Base-by-base conservation (phyloP, 2,329 filamentous ascomycete species). In the Microdochium nivale region DNA sequence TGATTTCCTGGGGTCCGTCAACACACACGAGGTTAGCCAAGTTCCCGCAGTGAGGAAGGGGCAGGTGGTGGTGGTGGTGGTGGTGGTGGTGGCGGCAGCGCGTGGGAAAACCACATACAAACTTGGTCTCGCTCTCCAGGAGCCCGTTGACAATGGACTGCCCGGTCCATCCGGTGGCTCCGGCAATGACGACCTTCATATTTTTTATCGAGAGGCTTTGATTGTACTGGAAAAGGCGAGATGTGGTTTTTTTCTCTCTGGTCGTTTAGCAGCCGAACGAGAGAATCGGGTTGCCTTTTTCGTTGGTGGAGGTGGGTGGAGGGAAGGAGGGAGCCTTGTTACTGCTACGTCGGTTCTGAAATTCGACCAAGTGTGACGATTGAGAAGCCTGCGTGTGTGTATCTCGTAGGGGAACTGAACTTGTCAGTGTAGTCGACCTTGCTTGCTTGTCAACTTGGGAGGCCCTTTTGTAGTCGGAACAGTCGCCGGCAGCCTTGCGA, bases 161-260 rank as follows among this genome's bases (percentile, higher is more conserved):
- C 13, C 72, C 72, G 0, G 71, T 75, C 32, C 65, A 61, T 10
- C 73, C 73, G 9, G 71, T 70, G 3, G 70, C 71, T n/a, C 72
- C 72, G 3, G 70, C 51, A 10, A 73, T 54, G 4, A 58, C 62
- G 13, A 70, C 65, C 25, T 62, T 65, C 51, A 65, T 60, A 2
- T 44, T 24, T 3, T 44, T 5, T 11, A 2, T 44, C 16, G 40
- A 19, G 13, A 4, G 3, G 40, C 3, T 7, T 16, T 44, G 9
- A 13, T 11, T 44, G 2, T 10, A 23, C 13, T 21, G 21, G 40
- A 16, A 8, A 16, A 19, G 7, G 8, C 8, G 9, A n/a, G 19
- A 9, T 40, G 8, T 11, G n/a, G n/a, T 40, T 40, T 19, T 40
- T 11, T 11, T 11, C 16, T 40, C 10, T 19, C 7, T 13, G 35